phyloP scores from a whole-genome alignment of 768 basidiomycete species.

The Termitomyces sp. region DNA sequence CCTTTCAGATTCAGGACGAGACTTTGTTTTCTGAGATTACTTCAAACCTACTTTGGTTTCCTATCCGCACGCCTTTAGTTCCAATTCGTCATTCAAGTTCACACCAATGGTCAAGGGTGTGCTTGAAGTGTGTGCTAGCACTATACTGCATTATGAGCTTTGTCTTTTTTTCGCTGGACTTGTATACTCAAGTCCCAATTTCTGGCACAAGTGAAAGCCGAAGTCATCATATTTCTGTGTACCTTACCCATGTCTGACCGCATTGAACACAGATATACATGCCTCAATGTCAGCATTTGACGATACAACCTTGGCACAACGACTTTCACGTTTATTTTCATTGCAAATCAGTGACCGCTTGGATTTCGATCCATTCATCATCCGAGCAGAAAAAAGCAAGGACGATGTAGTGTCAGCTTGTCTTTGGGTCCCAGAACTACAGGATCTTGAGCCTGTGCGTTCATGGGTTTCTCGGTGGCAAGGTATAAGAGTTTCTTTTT shows the following conservation, averaged over 20 bases:
- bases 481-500: conserved; percentile 23
- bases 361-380: conserved; percentile 31
- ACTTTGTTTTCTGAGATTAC: conserved; percentile 8
- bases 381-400: conserved; percentile 16
- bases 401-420: conserved; percentile 38
- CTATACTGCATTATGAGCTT: conserved; percentile 40
- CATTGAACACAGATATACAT: background rate
- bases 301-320: conserved; percentile 24
- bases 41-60: conserved; percentile 11
- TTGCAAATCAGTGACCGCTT: conserved; percentile 17
- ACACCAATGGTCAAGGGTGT: conserved; percentile 24
- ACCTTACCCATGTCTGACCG: conserved; percentile 2
- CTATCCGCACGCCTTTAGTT: conserved; percentile 6
- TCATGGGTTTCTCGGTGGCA: conserved; percentile 38
- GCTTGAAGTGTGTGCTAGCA: conserved; percentile 26
- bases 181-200: conserved; percentile 19
- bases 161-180: conserved; percentile 28
- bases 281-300: conserved; percentile 17
- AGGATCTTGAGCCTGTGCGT: conserved; percentile 27
- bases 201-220: background rate
- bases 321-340: conserved; percentile 30
- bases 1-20: conserved; percentile 8
- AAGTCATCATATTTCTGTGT: background rate
- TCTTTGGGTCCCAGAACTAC: conserved; percentile 38
- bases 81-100: conserved; percentile 16